Evolutionary conservation across 768 basidiomycete species (phyloP).

Genomic region (Mycena haematopus): DNA sequence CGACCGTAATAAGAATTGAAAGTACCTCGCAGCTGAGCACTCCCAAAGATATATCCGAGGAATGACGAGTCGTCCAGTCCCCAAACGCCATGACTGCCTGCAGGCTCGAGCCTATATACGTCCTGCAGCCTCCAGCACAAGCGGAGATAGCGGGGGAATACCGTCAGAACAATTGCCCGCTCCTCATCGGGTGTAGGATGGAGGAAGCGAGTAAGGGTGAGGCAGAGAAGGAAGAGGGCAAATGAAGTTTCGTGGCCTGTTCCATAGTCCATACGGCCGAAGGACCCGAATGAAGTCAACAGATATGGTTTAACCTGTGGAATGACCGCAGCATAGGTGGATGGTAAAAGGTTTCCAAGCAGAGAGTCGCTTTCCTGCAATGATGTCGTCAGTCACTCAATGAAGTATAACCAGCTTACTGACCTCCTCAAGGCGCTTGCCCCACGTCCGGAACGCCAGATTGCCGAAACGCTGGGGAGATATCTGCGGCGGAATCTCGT

Average conservation of each 20-base stretch:
- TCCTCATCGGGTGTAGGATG: conserved; percentile 66
- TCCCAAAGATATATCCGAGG: conserved; percentile 90
- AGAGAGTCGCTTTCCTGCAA: conserved; percentile 60
- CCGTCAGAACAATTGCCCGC: conserved; percentile 58
- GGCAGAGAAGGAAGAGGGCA: conserved; percentile 73
- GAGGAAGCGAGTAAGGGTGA: conserved; percentile 74
- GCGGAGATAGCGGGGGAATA: conserved; percentile 79
- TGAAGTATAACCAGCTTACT: conserved; percentile 25
- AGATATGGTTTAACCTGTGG: conserved; percentile 82
- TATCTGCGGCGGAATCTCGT: conserved; percentile 76
- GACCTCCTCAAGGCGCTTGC: conserved; percentile 78
- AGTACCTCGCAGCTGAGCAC: conserved; percentile 88
- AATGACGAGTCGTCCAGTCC: conserved; percentile 93
- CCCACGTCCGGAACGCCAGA: conserved; percentile 88
- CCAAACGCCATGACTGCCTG: conserved; percentile 98
- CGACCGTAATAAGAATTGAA: conserved; percentile 15
- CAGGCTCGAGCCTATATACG: conserved; percentile 90
- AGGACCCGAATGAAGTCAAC: conserved; percentile 86
- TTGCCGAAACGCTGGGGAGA: conserved; percentile 91
- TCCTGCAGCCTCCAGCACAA: conserved; percentile 90
- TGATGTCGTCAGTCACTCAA: neutral
- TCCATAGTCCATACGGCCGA: conserved; percentile 93
- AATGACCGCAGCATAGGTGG: conserved; percentile 49
- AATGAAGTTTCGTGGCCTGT: conserved; percentile 96
- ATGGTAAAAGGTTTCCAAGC: conserved; percentile 55